Conservation (phyloP, 2,329 filamentous ascomycete genomes). For the Penicillium palitans region DNA sequence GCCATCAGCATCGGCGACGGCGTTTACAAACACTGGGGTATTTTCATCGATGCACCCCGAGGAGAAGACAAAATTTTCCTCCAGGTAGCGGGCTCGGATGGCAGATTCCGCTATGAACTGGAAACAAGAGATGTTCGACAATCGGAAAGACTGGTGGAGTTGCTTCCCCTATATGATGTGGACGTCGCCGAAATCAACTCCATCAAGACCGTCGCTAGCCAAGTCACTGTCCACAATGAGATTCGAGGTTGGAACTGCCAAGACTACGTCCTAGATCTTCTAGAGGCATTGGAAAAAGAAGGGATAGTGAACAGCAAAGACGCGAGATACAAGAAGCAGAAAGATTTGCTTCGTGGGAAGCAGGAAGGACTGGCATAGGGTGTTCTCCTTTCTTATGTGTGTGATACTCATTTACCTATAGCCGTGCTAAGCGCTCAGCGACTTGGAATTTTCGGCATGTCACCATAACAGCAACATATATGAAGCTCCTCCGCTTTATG, state of each 20-base stretch:
- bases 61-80: not conserved
- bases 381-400: not conserved
- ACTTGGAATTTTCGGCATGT: not conserved
- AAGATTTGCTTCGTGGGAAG: slow-evolving; percentile 3
- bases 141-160: not conserved
- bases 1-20: not conserved
- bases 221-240: slow-evolving; percentile 23
- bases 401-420: not conserved
- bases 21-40: slow-evolving; percentile 3
- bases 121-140: not conserved
- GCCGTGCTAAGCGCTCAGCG: not conserved
- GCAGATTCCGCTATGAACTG: not conserved
- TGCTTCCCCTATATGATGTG: slow-evolving; percentile 13
- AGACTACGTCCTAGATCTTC: slow-evolving; percentile 30
- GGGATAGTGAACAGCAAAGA: slow-evolving; percentile 13
- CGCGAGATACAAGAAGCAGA: slow-evolving; percentile 6
- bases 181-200: slow-evolving; percentile 4
- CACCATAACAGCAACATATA: not conserved
- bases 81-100: not conserved
- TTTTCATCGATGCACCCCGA: not conserved
- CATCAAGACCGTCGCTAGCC: slow-evolving; percentile 18
- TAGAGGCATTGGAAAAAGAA: slow-evolving; percentile 20
- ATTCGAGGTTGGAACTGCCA: slow-evolving; percentile 28
- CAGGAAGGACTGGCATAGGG: slow-evolving; percentile 12
- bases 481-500: not conserved